phyloP scores from a whole-genome alignment of 129 eudicot species.

The Tagetes patula region DNA sequence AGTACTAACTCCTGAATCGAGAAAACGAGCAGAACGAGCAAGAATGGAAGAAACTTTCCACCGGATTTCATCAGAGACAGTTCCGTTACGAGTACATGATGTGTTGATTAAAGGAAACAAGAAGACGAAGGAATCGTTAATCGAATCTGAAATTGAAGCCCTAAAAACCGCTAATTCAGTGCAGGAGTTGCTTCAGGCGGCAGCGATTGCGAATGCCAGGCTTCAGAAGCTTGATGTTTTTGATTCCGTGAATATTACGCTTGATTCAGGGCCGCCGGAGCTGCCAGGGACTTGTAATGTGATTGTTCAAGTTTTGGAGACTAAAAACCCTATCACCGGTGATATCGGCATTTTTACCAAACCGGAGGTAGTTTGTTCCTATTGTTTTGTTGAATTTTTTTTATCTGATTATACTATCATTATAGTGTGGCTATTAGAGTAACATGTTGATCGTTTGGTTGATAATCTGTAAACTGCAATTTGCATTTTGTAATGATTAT shows the following conservation, averaged over 20 bases:
- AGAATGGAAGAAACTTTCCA: slow-evolving; percentile 45
- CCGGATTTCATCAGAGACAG: slow-evolving; percentile 53
- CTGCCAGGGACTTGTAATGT: slow-evolving; percentile 82
- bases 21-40: slow-evolving; percentile 23
- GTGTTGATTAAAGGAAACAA: slow-evolving; percentile 77
- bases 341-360: slow-evolving; percentile 63
- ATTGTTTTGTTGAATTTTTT: not conserved
- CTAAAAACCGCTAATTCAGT: slow-evolving; percentile 48
- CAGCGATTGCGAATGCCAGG: slow-evolving; percentile 49
- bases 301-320: slow-evolving; percentile 65
- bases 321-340: slow-evolving; percentile 56
- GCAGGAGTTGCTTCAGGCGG: slow-evolving; percentile 76
- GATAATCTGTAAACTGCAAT: not conserved
- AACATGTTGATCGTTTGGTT: no score
- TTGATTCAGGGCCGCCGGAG: slow-evolving; percentile 84
- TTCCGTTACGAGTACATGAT: slow-evolving; percentile 75
- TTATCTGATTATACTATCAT: not conserved
- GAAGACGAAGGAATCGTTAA: slow-evolving; percentile 65
- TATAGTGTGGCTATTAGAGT: not conserved
- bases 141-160: slow-evolving; percentile 61
- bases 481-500: not conserved
- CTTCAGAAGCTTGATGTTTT: slow-evolving; percentile 65
- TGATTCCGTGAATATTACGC: slow-evolving; percentile 66
- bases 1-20: slow-evolving; percentile 28
- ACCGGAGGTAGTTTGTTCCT: slow-evolving; percentile 60